These are phyloP conservation scores for Neurospora intermedia DNA, from an alignment of 495 filamentous ascomycete species.

Conservation along the genomic window DNA sequence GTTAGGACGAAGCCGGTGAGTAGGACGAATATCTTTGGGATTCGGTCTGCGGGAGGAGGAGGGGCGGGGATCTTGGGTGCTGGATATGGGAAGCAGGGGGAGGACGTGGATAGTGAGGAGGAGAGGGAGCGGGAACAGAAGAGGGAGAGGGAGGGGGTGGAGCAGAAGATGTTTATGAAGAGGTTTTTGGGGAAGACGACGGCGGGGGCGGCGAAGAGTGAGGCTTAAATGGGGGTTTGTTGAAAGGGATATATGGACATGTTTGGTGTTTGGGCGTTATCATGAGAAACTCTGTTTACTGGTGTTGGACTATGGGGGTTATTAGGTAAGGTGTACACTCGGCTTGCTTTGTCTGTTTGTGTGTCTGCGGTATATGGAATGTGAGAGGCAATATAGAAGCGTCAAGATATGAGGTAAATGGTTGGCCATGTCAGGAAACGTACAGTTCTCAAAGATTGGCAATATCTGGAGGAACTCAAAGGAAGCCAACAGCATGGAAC, in stretches of 20 bases:
- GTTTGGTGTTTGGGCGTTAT: too few species aligned
- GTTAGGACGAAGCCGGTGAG: conserved; percentile 56
- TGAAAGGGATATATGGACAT: too few species aligned
- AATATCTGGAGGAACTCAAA: neutral
- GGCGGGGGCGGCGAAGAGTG: neutral
- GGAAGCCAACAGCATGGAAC: neutral
- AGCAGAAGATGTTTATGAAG: conserved; percentile 33
- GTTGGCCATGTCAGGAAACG: neutral
- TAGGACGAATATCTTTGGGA: conserved; percentile 46
- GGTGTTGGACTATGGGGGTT: too few species aligned
- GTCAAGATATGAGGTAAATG: neutral
- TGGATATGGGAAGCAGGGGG: neutral
- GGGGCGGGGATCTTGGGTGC: neutral
- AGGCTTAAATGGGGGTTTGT: too few species aligned
- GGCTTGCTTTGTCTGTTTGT: too few species aligned
- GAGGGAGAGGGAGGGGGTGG: conserved; percentile 1
- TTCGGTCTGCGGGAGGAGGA: neutral
- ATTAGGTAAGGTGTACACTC: too few species aligned
- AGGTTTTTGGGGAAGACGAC: conserved; percentile 29
- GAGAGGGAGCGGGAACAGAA: neutral
- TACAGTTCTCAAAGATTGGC: neutral
- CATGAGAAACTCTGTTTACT: too few species aligned
- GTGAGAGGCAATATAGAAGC: neutral
- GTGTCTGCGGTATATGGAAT: too few species aligned
- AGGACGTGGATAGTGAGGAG: conserved; percentile 16